Conservation (phyloP, 2,329 filamentous ascomycete genomes). For the Exophiala alcalophila region DNA sequence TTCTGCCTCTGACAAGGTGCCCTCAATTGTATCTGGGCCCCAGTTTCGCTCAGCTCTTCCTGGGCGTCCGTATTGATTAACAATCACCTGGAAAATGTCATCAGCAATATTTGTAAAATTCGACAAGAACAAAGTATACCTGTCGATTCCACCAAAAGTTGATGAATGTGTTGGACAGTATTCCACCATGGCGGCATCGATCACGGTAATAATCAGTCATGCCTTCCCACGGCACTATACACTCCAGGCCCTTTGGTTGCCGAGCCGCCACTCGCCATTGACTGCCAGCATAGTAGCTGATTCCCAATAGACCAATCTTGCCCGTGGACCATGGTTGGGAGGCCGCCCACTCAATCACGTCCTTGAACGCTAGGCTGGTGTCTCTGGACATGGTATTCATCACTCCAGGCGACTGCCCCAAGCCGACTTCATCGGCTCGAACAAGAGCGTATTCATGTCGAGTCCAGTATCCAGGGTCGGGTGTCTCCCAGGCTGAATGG, state of each 20-base stretch:
- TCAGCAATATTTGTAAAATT: slow-evolving; percentile 1
- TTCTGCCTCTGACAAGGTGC: slow-evolving; percentile 38
- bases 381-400: slow-evolving; percentile 54
- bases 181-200: slow-evolving; percentile 60
- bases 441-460: slow-evolving; percentile 54
- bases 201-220: slow-evolving; percentile 59
- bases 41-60: slow-evolving; percentile 51
- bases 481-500: slow-evolving; percentile 60
- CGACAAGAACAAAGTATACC: neutral
- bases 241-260: slow-evolving; percentile 50
- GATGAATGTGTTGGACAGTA: slow-evolving; percentile 59
- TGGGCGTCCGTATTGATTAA: slow-evolving; percentile 65
- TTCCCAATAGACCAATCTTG: slow-evolving; percentile 52
- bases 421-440: slow-evolving; percentile 54
- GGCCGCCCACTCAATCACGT: slow-evolving; percentile 54
- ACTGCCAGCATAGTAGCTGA: slow-evolving; percentile 53
- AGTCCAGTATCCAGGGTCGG: slow-evolving; percentile 58
- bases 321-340: slow-evolving; percentile 51
- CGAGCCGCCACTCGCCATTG: slow-evolving; percentile 56
- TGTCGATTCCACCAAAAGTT: slow-evolving; percentile 48
- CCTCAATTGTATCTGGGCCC: slow-evolving; percentile 48
- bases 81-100: slow-evolving; percentile 46
- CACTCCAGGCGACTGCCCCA: slow-evolving; percentile 52
- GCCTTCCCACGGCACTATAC: slow-evolving; percentile 57
- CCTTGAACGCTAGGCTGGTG: slow-evolving; percentile 53